A percentile compares a stretch with the other conserved stretches of the same genome.
Conservation (phyloP, 208 protist species). For the Leishmania martiniquensis region DNA sequence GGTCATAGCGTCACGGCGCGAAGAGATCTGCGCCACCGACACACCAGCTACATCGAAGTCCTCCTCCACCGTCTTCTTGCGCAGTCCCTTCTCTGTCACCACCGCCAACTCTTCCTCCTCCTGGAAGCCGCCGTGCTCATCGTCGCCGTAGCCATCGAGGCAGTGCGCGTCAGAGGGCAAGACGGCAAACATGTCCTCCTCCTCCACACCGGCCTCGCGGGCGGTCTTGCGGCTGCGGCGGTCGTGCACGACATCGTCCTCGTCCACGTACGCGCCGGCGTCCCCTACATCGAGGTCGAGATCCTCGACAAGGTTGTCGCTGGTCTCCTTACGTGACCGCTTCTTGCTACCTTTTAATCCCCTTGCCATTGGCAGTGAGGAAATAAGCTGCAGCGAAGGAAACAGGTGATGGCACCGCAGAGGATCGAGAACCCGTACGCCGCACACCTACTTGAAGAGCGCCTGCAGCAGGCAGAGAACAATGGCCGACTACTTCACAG, state of each 20-base stretch:
- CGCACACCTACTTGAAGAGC: neutral
- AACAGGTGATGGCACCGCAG: neutral
- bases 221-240: slow-evolving; percentile 26
- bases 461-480: neutral
- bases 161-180: slow-evolving; percentile 87
- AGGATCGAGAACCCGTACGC: neutral
- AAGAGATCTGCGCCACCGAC: slow-evolving; percentile 26
- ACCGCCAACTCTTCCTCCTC: slow-evolving; percentile 86
- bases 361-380: neutral
- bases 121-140: slow-evolving; percentile 70
- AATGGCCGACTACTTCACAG: neutral
- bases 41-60: slow-evolving; percentile 88
- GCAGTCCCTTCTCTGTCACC: slow-evolving; percentile 59
- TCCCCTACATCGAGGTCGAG: slow-evolving; percentile 76
- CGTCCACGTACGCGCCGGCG: slow-evolving; percentile 33
- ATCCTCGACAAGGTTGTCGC: slow-evolving; percentile 69
- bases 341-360: slow-evolving; percentile 22
- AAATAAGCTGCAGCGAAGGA: neutral
- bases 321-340: slow-evolving; percentile 32
- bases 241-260: slow-evolving; percentile 80
- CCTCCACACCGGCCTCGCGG: slow-evolving; percentile 29
- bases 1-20: slow-evolving; percentile 10
- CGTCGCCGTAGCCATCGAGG: slow-evolving; percentile 83
- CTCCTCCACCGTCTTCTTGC: slow-evolving; percentile 57
- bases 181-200: slow-evolving; percentile 37